A percentile compares a stretch with the other conserved stretches of the same genome.
These are phyloP conservation scores for Saccharomycopsis sp. DNA, from an alignment of 805 yeast species.

Conservation along the genomic window DNA sequence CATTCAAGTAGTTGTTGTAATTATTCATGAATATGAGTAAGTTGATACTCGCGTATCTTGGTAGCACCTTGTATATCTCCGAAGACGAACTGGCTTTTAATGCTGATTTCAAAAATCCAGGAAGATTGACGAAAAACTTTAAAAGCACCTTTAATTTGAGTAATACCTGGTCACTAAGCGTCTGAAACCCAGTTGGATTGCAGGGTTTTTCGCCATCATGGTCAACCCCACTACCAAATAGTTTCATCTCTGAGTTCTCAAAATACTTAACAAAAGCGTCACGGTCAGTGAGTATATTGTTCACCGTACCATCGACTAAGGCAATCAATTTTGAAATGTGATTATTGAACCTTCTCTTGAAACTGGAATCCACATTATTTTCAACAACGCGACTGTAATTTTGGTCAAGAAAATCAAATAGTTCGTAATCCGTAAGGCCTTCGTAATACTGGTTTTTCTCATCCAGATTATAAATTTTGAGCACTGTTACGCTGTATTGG, in stretches of 20 bases:
- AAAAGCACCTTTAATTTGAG: slow-evolving; percentile 1
- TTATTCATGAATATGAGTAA: slow-evolving; percentile 2
- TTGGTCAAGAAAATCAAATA: slow-evolving; percentile 8
- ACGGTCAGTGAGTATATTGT: background rate
- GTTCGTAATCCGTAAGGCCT: slow-evolving; percentile 1
- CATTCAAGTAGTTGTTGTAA: background rate
- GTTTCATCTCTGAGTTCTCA: background rate
- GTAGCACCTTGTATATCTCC: background rate
- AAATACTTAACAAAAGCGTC: background rate
- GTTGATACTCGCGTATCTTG: slow-evolving; percentile 2
- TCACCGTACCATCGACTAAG: background rate
- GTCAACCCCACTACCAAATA: background rate
- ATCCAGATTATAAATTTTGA: background rate
- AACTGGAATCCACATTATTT: slow-evolving; percentile 1
- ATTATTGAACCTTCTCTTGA: background rate
- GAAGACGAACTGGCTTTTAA: slow-evolving; percentile 6
- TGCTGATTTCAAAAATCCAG: slow-evolving; percentile 3
- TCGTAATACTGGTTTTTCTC: background rate
- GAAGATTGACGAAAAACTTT: slow-evolving; percentile 10
- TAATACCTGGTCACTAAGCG: background rate
- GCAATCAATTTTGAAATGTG: background rate
- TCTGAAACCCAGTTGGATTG: background rate
- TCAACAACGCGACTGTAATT: slow-evolving; percentile 1
- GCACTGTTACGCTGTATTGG: background rate
- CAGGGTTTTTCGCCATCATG: background rate